Evolutionary conservation across 2,329 filamentous ascomycete species (phyloP), one percentile per base, ranked within the genome.

Genomic region (Aspergillus niger): DNA sequence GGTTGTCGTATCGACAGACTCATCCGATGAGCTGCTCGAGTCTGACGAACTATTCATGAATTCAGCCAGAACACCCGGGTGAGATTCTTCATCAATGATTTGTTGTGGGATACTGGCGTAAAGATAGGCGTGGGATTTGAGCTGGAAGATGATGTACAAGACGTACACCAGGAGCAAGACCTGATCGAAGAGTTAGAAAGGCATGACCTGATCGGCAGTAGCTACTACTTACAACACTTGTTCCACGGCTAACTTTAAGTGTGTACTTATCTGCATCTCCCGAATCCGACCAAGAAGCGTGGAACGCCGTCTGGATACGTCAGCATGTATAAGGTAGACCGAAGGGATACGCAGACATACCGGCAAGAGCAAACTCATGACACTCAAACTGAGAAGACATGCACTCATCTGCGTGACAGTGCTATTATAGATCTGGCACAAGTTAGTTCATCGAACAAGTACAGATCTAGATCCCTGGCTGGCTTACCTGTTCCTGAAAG

Each of bases 401-500:
- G 93, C 93, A 74, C 92, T 97, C 91, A 97, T 97, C 75, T 97
- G 92, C 0, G 92, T 97, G 60, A 97, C 91, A 22, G 91, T 97
- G 77, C 88, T 95, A 79, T 97, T 97, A 79, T 97, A 97, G 64
- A 97, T 89, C 86, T 90, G 36, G 20, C 5, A 20, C 2, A 36
- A 6, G 5, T 60, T 48, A 60, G 48, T 38, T 11, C 8, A 15
- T 3, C 5, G 2, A 2, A 22, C 13, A 10, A 15, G 36, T 10
- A 10, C 3, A 48, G 26, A 10, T 36, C 11, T 20, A 36, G 11
- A 8, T 24, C n/a, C 4, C 20, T 6, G 11, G 8, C 2, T 7
- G 17, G 67, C 79, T 63, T 70, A 87, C 87, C 81, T 97, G 93
- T 80, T 97, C 93, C 73, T 90, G 89, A 76, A 87, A 97, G 64